Percentiles rank a stretch among this genome's conserved stretches.
Evolutionary conservation across 2,329 filamentous ascomycete species (phyloP).

Genomic region (Colletotrichum sansevieriae): DNA sequence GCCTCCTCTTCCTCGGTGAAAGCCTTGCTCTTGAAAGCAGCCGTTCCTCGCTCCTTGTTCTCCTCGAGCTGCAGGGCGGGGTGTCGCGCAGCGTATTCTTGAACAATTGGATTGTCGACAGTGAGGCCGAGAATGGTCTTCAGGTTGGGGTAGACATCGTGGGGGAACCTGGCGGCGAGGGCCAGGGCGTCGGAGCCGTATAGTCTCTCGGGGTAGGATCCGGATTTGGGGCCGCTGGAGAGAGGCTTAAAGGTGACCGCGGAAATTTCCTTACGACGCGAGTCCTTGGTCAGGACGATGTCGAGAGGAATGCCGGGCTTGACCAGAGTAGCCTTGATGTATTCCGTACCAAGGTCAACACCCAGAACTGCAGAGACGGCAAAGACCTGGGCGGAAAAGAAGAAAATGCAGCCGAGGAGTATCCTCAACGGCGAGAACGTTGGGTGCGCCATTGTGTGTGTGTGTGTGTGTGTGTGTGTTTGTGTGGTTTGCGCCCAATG

Average conservation of each 20-base stretch:
- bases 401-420: slow-evolving; percentile 56
- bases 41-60: slow-evolving; percentile 73
- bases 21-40: slow-evolving; percentile 83
- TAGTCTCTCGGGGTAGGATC: slow-evolving; percentile 84
- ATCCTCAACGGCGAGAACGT: slow-evolving; percentile 53
- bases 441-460: slow-evolving; percentile 50
- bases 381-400: slow-evolving; percentile 63
- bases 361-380: slow-evolving; percentile 83
- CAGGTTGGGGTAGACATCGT: slow-evolving; percentile 94
- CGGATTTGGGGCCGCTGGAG: slow-evolving; percentile 72
- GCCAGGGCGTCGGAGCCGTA: slow-evolving; percentile 95
- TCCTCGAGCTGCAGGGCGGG: slow-evolving; percentile 80
- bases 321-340: slow-evolving; percentile 95
- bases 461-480: background rate
- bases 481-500: slow-evolving; percentile 41
- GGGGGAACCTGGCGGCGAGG: slow-evolving; percentile 86
- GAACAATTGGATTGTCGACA: slow-evolving; percentile 70
- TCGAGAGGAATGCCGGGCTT: slow-evolving; percentile 98
- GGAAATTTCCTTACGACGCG: slow-evolving; percentile 92
- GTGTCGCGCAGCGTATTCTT: slow-evolving; percentile 80
- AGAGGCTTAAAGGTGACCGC: slow-evolving; percentile 94
- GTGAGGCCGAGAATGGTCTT: slow-evolving; percentile 89
- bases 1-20: slow-evolving; percentile 73
- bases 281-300: slow-evolving; percentile 98
- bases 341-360: slow-evolving; percentile 94